Base-by-base conservation (phyloP, 139 green algal genomes). In the Gonium pectorale region DNA sequence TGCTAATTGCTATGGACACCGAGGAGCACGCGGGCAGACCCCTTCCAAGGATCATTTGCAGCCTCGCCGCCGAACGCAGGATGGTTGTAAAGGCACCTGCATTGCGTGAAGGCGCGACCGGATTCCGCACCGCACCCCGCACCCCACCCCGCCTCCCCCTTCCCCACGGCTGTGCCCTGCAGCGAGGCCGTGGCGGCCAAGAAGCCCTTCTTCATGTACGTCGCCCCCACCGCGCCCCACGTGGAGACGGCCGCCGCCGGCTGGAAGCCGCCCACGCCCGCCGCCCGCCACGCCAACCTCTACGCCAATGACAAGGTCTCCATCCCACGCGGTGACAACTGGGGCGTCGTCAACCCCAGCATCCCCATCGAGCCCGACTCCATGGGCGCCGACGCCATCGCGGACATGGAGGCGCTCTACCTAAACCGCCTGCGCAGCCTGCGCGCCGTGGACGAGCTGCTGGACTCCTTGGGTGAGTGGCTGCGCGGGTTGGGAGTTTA, bases 191-290 rank as follows among this genome's bases (percentile, higher is more conserved):
- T 69, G 26, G 41, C 66, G 4, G 11, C 35, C 31, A 49, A 37
- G 38, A 44, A 74, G 38, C 85, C 85, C 52, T 89, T 89, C 43
- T 77, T 86, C 56, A 38, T 86, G 7, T 64, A 89, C 33, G 8
- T 89, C 1, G 27, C 54, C 19, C 85, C 85, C 8, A 35, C 75
- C 13, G 85, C 78, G 0, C 72, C 72, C 0, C 72, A 80, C 72
- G 31, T 52, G 29, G 52, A 51, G 2, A 37, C 2, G 1, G 9
- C 19, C 3, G 0, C 3, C 4, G 38, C 2, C 22, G 49, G 31
- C 49, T 41, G 49, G 49, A 5, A 24, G 24, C 51, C 72, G 26
- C 72, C 72, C 8, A 26, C 72, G 5, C 44, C 72, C 35, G 72
- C 72, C 22, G 26, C 11, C 0, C 72, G 72, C 26, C 72, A 80